A percentile compares a stretch with the other conserved stretches of the same genome.
Evolutionary conservation across 2,329 filamentous ascomycete genomes (phyloP).

Genomic region (Phialophora chinensis): DNA sequence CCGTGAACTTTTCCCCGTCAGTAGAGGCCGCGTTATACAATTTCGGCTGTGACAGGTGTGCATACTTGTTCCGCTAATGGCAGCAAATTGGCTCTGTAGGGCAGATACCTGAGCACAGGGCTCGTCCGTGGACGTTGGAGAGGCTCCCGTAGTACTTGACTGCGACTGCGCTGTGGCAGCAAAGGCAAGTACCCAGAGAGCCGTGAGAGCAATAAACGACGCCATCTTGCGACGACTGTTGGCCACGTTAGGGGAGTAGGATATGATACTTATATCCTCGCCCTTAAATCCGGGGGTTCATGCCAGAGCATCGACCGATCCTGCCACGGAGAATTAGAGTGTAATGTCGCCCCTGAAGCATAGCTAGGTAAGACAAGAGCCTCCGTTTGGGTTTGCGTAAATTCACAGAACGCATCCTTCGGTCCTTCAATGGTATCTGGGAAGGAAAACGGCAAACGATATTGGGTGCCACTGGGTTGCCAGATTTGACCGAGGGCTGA

Average conservation of each 20-base stretch:
- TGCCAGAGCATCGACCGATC: not conserved
- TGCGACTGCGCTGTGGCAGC: constrained; percentile 4
- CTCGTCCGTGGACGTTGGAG: not conserved
- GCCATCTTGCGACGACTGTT: not conserved
- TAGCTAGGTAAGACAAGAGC: not conserved
- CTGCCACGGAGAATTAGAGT: not conserved
- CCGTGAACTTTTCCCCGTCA: not conserved
- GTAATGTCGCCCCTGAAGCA: not conserved
- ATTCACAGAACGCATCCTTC: constrained; percentile 8
- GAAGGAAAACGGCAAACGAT: not conserved
- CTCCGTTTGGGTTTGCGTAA: not conserved
- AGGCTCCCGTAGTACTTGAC: not conserved
- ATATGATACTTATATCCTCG: not conserved
- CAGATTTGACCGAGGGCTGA: constrained; percentile 1
- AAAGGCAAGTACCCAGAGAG: constrained; percentile 6
- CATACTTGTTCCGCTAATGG: constrained; percentile 2
- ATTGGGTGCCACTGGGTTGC: not conserved
- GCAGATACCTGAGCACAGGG: constrained; percentile 15
- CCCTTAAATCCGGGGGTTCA: not conserved
- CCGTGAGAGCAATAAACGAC: not conserved
- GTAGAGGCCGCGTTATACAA: not conserved
- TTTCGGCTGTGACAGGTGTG: not conserved
- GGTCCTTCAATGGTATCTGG: not conserved
- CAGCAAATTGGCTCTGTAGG: constrained; percentile 7
- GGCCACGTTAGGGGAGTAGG: not conserved